Percentiles rank a stretch among this genome's conserved stretches.
These are phyloP conservation scores for Daucus carota DNA, from an alignment of 129 eudicot species.

Conservation along the genomic window DNA sequence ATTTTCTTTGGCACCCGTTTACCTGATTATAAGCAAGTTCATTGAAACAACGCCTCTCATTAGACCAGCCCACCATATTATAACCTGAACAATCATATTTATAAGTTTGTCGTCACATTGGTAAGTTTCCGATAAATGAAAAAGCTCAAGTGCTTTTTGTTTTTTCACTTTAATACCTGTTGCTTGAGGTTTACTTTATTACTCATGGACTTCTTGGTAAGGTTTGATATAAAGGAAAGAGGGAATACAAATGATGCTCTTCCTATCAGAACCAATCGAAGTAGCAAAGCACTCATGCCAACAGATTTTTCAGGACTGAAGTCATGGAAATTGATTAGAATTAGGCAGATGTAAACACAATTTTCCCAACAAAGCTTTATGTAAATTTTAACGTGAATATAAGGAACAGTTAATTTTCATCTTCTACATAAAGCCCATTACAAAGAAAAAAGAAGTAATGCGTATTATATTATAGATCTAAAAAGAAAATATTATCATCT, in stretches of 20 bases:
- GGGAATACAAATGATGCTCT: constrained; percentile 72
- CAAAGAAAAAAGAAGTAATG: background rate
- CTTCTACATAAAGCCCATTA: background rate
- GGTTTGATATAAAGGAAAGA: constrained; percentile 52
- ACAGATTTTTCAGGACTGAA: constrained; percentile 60
- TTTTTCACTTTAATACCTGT: constrained; percentile 32
- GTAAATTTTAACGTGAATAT: too few relatives aligned
- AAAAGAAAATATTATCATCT: too few relatives aligned
- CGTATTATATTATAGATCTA: background rate
- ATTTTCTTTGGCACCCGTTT: background rate
- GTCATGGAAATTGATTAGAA: constrained; percentile 1
- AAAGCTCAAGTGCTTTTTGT: background rate
- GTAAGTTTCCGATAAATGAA: background rate
- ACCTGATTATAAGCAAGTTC: constrained; percentile 92
- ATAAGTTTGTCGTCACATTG: background rate
- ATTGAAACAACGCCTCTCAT: constrained; percentile 91
- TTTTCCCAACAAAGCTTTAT: background rate
- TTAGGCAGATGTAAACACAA: background rate
- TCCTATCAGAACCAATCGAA: constrained; percentile 60
- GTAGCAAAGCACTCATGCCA: constrained; percentile 45
- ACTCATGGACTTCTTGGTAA: constrained; percentile 17
- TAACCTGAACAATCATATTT: constrained; percentile 31
- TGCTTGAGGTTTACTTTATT: constrained; percentile 46
- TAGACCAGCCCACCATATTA: constrained; percentile 93
- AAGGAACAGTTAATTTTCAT: background rate